A percentile compares a stretch with the other conserved stretches of the same genome.
Evolutionary conservation across 352 stramenopile species (phyloP).

Genomic region (Globisporangium emineosum): DNA sequence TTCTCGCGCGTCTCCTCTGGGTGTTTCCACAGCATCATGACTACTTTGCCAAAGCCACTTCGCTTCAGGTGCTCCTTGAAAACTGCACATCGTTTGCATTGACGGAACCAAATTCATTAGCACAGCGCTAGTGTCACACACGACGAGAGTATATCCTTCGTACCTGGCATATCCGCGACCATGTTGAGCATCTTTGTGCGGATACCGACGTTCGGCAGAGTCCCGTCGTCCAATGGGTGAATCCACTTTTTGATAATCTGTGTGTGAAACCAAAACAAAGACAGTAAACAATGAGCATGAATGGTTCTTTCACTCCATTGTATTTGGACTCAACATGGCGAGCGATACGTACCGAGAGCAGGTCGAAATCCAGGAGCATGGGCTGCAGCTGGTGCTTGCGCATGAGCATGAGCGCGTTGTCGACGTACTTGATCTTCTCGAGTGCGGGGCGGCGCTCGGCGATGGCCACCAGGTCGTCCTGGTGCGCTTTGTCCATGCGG

Average conservation of each 20-base stretch:
- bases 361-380: constrained; percentile 86
- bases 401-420: constrained; percentile 65
- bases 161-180: constrained; percentile 72
- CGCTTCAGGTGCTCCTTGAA: constrained; percentile 89
- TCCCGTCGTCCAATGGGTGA: constrained; percentile 72
- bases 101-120: not conserved
- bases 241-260: constrained; percentile 91
- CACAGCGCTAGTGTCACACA: not conserved
- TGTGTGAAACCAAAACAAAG: not conserved
- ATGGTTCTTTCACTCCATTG: not conserved
- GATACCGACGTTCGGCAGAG: constrained; percentile 80
- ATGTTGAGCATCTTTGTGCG: constrained; percentile 87
- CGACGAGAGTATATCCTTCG: not conserved
- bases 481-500: constrained; percentile 85
- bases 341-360: constrained; percentile 58
- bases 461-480: constrained; percentile 72
- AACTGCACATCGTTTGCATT: constrained; percentile 38
- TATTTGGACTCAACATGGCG: not conserved
- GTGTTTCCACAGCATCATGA: constrained; percentile 89
- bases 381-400: constrained; percentile 84
- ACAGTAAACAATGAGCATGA: constrained; percentile 1
- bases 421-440: constrained; percentile 84
- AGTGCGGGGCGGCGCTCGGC: constrained; percentile 55
- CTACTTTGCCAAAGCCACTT: constrained; percentile 85
- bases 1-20: constrained; percentile 82